Evolutionary conservation across 495 filamentous ascomycete species (phyloP), one percentile per base, ranked within the genome.

Genomic region (Xylaria scruposa): DNA sequence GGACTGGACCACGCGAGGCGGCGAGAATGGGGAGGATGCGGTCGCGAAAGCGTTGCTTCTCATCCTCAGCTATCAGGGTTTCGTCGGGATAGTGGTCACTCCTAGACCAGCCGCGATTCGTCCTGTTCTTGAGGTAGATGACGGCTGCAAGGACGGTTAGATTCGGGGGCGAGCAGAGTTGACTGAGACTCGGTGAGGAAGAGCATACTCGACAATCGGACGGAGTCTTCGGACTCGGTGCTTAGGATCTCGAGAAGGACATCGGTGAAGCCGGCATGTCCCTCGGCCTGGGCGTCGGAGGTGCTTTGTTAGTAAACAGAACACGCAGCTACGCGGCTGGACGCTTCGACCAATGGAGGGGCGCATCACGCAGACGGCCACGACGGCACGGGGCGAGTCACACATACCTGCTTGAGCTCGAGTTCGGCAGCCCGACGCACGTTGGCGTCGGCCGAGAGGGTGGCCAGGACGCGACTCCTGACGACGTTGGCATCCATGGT

Each of bases 121-220:
- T 92, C 77, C 95, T 91, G 81, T 98, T 97, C 85, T 99, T 99
- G 78, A 99, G 88, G 82, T 98, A 99, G 71, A 99, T 92, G 78
- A 94, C 97, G 75, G 95, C 96, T 99, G 79, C 54, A 49, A 72
- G 42, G 60, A 70, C 5, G 62, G 51, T 66, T 53, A 68, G 67
- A 46, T 29, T 72, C 47, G 73, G 70, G 71, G 71, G 59, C 63
- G 67, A 61, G 70, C 62, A 9, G 46, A 59, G 47, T 36, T 21
- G 63, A 44, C 71, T 51, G 63, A 46, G 60, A 68, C 67, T 65
- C 47, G 51, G 46, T 64, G 33, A 70, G 70, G 61, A 58, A 61
- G 12, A 26, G 75, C 90, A 73, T 91, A 99, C 96, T 91, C 66
- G 96, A 96, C 44, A 97, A 88, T 77, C 94, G 91, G 70, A 97